Percentiles rank a stretch among this genome's conserved stretches.
Evolutionary conservation across 345 rosid species (phyloP).

Genomic region (Acer yangbiense): DNA sequence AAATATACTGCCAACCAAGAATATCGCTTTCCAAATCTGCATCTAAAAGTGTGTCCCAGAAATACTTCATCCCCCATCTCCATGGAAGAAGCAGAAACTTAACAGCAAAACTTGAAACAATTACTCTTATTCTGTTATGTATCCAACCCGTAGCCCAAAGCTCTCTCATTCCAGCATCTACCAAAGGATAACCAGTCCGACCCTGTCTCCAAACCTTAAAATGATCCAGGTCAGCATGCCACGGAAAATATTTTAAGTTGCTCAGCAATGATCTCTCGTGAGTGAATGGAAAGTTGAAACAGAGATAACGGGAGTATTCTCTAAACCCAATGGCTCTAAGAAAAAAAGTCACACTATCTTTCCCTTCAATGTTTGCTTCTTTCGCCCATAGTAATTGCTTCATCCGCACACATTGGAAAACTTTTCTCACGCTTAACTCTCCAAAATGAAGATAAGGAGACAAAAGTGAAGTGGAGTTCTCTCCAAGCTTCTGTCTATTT

Average conservation of each 20-base stretch:
- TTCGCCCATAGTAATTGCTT: constrained; percentile 77
- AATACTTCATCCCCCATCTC: constrained; percentile 98
- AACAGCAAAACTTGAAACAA: constrained; percentile 85
- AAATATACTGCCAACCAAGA: constrained; percentile 95
- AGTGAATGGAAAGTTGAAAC: constrained; percentile 93
- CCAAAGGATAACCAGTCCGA: constrained; percentile 88
- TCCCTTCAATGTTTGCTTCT: constrained; percentile 62
- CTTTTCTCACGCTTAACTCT: constrained; percentile 84
- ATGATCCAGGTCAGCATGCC: constrained; percentile 55
- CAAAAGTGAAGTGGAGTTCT: constrained; percentile 67
- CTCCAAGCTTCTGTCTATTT: constrained; percentile 61
- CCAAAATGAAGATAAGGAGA: constrained; percentile 96
- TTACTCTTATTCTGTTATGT: constrained; percentile 85
- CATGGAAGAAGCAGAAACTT: constrained; percentile 90
- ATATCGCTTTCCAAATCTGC: constrained; percentile 89
- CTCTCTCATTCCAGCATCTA: constrained; percentile 98
- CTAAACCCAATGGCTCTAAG: constrained; percentile 83
- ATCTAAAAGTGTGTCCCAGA: constrained; percentile 94
- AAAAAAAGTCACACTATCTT: constrained; percentile 60
- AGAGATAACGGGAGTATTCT: constrained; percentile 91
- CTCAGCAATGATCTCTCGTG: constrained; percentile 70
- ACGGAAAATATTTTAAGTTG: constrained; percentile 77
- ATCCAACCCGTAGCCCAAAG: constrained; percentile 99
- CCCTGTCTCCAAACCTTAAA: constrained; percentile 98
- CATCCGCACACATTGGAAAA: constrained; percentile 64